Evolutionary conservation across 2,329 filamentous ascomycete species (phyloP).

Genomic region (Paracamarosporium sp.): DNA sequence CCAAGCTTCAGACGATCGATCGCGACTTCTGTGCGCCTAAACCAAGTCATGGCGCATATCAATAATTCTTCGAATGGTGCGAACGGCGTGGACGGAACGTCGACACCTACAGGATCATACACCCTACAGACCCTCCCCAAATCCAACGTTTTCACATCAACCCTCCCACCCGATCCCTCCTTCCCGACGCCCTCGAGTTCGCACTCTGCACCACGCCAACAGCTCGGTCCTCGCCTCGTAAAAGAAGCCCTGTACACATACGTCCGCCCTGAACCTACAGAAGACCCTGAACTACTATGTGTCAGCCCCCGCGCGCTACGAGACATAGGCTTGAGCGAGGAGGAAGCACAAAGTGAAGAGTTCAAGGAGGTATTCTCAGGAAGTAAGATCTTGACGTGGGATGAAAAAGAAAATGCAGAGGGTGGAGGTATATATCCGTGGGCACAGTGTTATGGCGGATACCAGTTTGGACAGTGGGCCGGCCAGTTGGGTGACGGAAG

Average conservation of each 20-base stretch:
- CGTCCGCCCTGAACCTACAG: constrained; percentile 78
- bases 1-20: constrained; percentile 10
- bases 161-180: constrained; percentile 75
- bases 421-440: constrained; percentile 83
- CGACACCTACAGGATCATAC: constrained; percentile 25
- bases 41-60: constrained; percentile 54
- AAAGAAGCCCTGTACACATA: constrained; percentile 87
- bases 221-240: constrained; percentile 82
- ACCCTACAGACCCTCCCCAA: constrained; percentile 65
- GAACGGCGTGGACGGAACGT: constrained; percentile 19
- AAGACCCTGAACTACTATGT: constrained; percentile 78
- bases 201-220: constrained; percentile 77
- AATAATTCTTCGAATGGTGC: constrained; percentile 31
- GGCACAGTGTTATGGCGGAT: constrained; percentile 96
- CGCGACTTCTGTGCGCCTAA: constrained; percentile 41
- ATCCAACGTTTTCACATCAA: constrained; percentile 68
- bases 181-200: constrained; percentile 84
- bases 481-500: constrained; percentile 94
- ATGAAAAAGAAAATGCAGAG: constrained; percentile 59
- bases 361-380: constrained; percentile 82
- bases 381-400: constrained; percentile 81
- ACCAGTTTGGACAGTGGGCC: constrained; percentile 79
- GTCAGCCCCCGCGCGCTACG: constrained; percentile 79
- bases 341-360: constrained; percentile 72
- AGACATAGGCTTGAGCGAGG: constrained; percentile 77